Evolutionary conservation across 2,329 filamentous ascomycete genomes (phyloP).

Genomic region (Thielaviopsis musarum): DNA sequence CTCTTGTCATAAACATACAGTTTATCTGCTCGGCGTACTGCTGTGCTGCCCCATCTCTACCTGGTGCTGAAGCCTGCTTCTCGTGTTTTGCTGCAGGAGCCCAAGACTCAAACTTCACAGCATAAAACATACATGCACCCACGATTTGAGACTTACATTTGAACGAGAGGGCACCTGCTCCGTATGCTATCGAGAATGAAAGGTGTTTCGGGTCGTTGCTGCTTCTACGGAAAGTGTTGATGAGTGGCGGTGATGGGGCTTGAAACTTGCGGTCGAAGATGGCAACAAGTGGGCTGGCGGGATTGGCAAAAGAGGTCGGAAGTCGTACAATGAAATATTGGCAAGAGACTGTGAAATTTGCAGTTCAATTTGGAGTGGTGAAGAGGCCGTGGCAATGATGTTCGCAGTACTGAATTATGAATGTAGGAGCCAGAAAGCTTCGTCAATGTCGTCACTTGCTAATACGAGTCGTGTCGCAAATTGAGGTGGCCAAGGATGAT

Average conservation of each 20-base stretch:
- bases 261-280: background rate
- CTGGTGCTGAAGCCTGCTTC: background rate
- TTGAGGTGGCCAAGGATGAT: constrained; percentile 16
- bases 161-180: background rate
- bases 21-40: background rate
- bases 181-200: background rate
- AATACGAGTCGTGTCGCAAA: constrained; percentile 6
- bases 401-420: background rate
- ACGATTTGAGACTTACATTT: background rate
- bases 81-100: background rate
- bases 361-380: background rate
- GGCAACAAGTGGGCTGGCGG: background rate
- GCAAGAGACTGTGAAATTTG: background rate
- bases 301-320: background rate
- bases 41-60: background rate
- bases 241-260: background rate
- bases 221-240: background rate
- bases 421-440: background rate
- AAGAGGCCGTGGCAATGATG: background rate
- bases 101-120: background rate
- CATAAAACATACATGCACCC: background rate
- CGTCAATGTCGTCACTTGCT: background rate
- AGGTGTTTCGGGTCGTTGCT: background rate
- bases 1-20: background rate
- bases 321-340: background rate